phyloP scores from a whole-genome alignment of 495 filamentous ascomycete genomes.

The Penicillium robsamsonii region DNA sequence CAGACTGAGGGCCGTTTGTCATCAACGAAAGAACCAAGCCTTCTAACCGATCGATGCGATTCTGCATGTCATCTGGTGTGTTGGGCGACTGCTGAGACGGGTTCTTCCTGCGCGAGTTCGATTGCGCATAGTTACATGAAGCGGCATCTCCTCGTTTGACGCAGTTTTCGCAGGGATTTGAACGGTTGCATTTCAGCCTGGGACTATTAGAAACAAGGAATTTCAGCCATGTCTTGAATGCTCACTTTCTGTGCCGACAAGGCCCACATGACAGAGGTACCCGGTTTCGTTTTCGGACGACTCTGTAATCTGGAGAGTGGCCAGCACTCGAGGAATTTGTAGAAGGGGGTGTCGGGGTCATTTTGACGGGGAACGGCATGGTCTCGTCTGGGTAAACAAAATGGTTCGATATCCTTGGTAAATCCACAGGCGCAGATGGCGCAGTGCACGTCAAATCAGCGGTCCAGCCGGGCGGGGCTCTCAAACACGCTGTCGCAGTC shows the following conservation, averaged over 20 bases:
- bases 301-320: slow-evolving; percentile 84
- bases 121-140: slow-evolving; percentile 87
- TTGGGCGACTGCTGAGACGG: slow-evolving; percentile 55
- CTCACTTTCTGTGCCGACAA: slow-evolving; percentile 93
- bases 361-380: slow-evolving; percentile 15
- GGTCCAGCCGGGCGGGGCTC: background rate
- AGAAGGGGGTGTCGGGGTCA: slow-evolving; percentile 93
- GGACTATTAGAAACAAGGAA: slow-evolving; percentile 31
- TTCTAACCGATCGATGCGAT: slow-evolving; percentile 95
- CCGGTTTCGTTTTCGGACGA: slow-evolving; percentile 91
- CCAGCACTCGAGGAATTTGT: slow-evolving; percentile 72
- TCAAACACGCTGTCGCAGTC: background rate
- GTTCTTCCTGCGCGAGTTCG: slow-evolving; percentile 73
- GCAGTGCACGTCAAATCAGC: background rate
- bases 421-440: too few relatives aligned
- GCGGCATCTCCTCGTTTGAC: slow-evolving; percentile 79
- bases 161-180: slow-evolving; percentile 92
- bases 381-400: background rate
- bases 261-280: slow-evolving; percentile 93
- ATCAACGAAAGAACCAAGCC: slow-evolving; percentile 92
- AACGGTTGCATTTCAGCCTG: slow-evolving; percentile 91
- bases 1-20: slow-evolving; percentile 77
- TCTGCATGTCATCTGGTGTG: slow-evolving; percentile 96
- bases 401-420: background rate
- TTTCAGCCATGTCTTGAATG: slow-evolving; percentile 17